phyloP scores from a whole-genome alignment of 2,329 filamentous ascomycete species.

The Colletotrichum lini region DNA sequence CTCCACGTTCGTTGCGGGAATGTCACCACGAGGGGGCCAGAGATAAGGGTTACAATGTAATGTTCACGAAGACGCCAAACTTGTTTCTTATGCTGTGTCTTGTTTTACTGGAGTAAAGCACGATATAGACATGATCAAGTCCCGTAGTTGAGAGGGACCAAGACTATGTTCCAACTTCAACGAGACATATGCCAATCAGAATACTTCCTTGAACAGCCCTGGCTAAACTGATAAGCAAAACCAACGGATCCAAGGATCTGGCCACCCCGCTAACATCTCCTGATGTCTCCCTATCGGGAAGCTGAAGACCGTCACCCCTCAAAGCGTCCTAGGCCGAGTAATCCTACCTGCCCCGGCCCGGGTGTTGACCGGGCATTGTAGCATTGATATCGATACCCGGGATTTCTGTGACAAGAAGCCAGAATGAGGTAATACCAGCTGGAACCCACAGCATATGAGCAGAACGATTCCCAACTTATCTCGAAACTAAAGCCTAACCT shows the following conservation, averaged over 20 bases:
- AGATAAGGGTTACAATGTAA: background rate
- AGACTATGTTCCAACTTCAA: no score
- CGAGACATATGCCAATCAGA: no score
- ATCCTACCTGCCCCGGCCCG: conserved; percentile 22
- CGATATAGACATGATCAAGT: no score
- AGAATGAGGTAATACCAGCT: background rate
- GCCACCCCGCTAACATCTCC: conserved; percentile 13
- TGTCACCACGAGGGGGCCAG: background rate
- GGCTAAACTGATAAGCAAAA: background rate
- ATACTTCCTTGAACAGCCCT: no score
- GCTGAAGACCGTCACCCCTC: background rate
- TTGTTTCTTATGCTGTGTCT: background rate
- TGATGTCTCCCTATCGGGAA: conserved; percentile 9
- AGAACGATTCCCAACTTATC: no score
- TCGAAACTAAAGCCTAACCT: no score
- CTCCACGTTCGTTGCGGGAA: background rate
- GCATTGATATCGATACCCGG: conserved; percentile 11
- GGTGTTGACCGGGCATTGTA: conserved; percentile 27
- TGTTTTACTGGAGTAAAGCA: no score
- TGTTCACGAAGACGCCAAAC: background rate
- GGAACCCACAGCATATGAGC: conserved; percentile 7
- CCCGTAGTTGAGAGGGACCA: no score
- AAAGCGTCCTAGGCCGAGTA: background rate
- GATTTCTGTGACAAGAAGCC: background rate
- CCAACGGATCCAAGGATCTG: conserved; percentile 12